Evolutionary conservation across 129 eudicot species (phyloP), one percentile per base, ranked within the genome.

Genomic region (Chrysanthemum makinoi): DNA sequence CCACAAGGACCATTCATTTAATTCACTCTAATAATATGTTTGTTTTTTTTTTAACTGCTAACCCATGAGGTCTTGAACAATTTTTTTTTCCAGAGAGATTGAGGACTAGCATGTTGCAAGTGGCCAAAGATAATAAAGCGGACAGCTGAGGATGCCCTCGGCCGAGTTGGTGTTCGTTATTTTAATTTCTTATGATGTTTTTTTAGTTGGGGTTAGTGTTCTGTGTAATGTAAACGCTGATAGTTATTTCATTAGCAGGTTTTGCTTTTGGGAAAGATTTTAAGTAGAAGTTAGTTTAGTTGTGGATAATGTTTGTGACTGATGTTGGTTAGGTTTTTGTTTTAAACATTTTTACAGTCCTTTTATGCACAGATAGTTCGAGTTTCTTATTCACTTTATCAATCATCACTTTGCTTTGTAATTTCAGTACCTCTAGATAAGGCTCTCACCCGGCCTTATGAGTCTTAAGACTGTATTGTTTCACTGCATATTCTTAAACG

Each of bases 61-160:
- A 44, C 20, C 35, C 1, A 35, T 39, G 46, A 35, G 7, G 6
- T 52, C 30, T 39, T 39, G 44, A 39, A 6, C 10, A 39, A 1
- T 15, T 26, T 62, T n/a, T n/a, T 69, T 4, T 24, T 55, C 0
- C 77, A 78, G 77, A 66, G 81, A 78, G 81, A 71, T 71, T 55
- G 71, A 71, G n/a, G 61, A 65, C 3, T 28, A 71, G 59, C 12
- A 11, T 10, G 67, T 57, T 78, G 72, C 66, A 54, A 51, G 14
- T 24, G 43, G 59, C 49, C 59, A n/a, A 73, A 50, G 63, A 64
- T 52, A 52, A 44, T 58, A 75, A 75, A 75, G 18, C 10, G 17
- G 57, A 0, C 7, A 5, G 15, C 2, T 4, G 50, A 48, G 28
- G 52, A 48, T 10, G 28, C 16, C 10, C 18, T 3, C 5, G 17